Conservation (phyloP, 495 filamentous ascomycete genomes). For the Darksidea phi region DNA sequence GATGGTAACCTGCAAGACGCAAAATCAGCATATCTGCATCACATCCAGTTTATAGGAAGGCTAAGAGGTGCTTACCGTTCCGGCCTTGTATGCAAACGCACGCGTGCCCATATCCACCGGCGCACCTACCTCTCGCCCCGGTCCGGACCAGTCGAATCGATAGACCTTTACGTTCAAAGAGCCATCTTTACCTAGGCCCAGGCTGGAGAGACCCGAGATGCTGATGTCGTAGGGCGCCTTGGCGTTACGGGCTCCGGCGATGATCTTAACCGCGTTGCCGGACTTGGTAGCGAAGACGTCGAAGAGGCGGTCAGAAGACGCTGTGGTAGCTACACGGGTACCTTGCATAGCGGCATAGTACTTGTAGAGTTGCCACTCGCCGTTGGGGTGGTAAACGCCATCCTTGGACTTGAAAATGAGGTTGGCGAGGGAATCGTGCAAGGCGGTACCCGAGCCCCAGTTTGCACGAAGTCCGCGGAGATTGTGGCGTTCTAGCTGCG, state of each 20-base stretch:
- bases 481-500: neutral
- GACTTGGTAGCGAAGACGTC: slow-evolving; percentile 43
- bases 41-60: neutral
- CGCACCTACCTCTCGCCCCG: neutral
- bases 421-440: neutral
- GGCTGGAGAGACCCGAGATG: neutral
- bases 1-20: neutral
- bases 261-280: neutral
- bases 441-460: neutral
- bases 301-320: slow-evolving; percentile 39
- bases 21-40: neutral
- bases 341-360: slow-evolving; percentile 51
- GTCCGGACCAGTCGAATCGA: neutral
- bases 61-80: neutral
- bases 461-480: neutral
- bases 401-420: slow-evolving; percentile 25
- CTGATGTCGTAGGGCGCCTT: neutral
- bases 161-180: neutral
- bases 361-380: slow-evolving; percentile 48
- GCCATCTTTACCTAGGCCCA: neutral
- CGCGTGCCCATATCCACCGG: neutral
- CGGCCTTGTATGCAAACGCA: neutral
- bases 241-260: neutral
- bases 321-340: slow-evolving; percentile 38
- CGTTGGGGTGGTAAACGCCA: slow-evolving; percentile 40